Percentiles rank a stretch among this genome's conserved stretches.
phyloP scores from a whole-genome alignment of 495 filamentous ascomycete genomes.

The Xylaria nigripes region DNA sequence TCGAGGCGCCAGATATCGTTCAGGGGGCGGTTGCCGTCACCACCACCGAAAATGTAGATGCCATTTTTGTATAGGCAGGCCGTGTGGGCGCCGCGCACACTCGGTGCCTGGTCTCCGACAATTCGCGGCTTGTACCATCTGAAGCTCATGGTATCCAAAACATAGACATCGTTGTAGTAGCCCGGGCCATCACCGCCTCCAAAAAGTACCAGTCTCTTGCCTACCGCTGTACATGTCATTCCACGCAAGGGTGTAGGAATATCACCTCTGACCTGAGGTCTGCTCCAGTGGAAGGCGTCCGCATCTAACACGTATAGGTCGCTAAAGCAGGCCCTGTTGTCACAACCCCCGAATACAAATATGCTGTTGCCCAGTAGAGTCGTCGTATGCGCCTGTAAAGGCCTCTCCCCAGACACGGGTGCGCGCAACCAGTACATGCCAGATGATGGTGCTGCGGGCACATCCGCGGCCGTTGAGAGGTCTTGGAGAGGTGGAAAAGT shows the following conservation, averaged over 20 bases:
- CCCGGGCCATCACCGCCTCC: slow-evolving; percentile 58
- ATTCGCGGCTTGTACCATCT: slow-evolving; percentile 51
- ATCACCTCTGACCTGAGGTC: slow-evolving; percentile 51
- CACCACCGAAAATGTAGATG: slow-evolving; percentile 60
- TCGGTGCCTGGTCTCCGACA: slow-evolving; percentile 43
- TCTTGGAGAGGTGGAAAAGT: slow-evolving; percentile 49
- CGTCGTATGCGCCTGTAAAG: slow-evolving; percentile 54
- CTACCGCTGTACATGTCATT: slow-evolving; percentile 59
- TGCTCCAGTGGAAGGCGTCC: slow-evolving; percentile 56
- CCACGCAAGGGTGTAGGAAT: slow-evolving; percentile 53
- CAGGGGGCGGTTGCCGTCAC: slow-evolving; percentile 55
- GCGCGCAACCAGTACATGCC: slow-evolving; percentile 64
- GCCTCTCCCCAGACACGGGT: slow-evolving; percentile 48
- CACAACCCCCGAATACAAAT: slow-evolving; percentile 60
- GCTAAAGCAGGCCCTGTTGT: slow-evolving; percentile 55
- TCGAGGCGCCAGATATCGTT: slow-evolving; percentile 63
- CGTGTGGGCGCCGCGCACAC: slow-evolving; percentile 53
- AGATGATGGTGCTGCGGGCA: slow-evolving; percentile 52
- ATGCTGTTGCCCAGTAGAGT: slow-evolving; percentile 54
- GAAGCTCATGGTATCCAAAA: slow-evolving; percentile 56
- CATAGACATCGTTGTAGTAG: slow-evolving; percentile 63
- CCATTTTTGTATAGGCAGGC: slow-evolving; percentile 59
- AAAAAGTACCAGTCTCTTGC: slow-evolving; percentile 58
- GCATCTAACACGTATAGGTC: slow-evolving; percentile 57
- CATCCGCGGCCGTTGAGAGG: slow-evolving; percentile 48